Evolutionary conservation across 2,329 filamentous ascomycete species (phyloP), one percentile per base, ranked within the genome.

Genomic region (Cladobotryum protrusum): DNA sequence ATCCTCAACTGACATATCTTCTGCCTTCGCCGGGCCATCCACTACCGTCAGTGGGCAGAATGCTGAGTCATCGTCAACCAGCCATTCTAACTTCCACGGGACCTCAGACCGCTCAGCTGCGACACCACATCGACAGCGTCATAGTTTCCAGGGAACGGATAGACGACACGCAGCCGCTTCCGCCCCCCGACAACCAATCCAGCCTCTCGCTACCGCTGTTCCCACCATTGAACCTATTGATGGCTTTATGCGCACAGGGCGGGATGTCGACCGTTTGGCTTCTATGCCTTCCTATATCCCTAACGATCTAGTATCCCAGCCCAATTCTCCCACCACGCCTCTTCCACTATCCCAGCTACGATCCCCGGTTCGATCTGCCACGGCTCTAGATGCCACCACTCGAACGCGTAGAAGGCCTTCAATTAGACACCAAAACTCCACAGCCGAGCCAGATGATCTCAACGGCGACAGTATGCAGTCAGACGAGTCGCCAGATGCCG

Each of bases 401-500:
- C 76, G 83, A 52, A 72, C 80, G 15, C 78, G 86, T 46, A 78
- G 88, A 60, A 81, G 91, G 34, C 89, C 90, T 33, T 90, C 89
- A 0, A 93, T 96, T 58, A 83, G 89, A 52, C 92, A 96, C 61
- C 90, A 96, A 62, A 82, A 86, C 55, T 96, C 92, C 15, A 93
- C 87, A n/a, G 87, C 83, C 5, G 92, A 96, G 57, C 82, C 85
- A 7, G 91, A 97, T 61, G 92, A 96, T 65, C 78, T 86, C 54
- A 89, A 89, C 61, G 83, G 84, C 11, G 92, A 97, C 55, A 90
- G 92, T 60, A 81, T 86, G 61, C 81, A 82, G 15, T 87, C 85
- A n/a, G 87, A 91, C 58, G 86, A 85, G 58, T 85, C 86, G 18
- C 81, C 83, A 15, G 85, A 88, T 65, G 80, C 84, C 33, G 87